Evolutionary conservation across 2,329 filamentous ascomycete species (phyloP), one percentile per base, ranked within the genome.

Genomic region (Phaeosphaeriaceae sp.): DNA sequence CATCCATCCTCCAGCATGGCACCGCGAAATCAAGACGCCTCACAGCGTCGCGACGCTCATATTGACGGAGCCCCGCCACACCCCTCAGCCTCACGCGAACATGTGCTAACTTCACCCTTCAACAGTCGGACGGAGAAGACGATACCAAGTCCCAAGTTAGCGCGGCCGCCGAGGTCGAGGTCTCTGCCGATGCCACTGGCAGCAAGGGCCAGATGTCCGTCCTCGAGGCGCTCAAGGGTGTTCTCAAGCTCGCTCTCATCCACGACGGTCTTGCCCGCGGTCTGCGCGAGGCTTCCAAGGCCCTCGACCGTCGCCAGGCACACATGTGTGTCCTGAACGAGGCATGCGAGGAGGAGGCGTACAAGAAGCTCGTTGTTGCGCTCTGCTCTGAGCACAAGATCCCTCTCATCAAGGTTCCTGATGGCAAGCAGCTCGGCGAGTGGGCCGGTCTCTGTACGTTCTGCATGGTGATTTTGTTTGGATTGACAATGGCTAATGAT

Each of bases 241-340:
- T 97, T 71, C 88, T 99, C 80, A 97, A 97, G 88, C 91, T 98
- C 81, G 91, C 95, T 68, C 91, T 99, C 77, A 97, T 98, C 90
- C 94, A 99, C 90, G 95, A 99, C 82, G 95, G 95, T 82, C 93
- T 99, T 76, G 95, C 95, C 80, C 93, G 95, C 77, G 95, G 95
- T 85, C 92, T 99, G 78, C 93, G 95, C 76, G 95, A 99, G 86
- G 95, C 95, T 70, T 93, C 91, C 86, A 99, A 99, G 89, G 94
- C 95, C 68, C 92, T 99, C 78, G 95, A 99, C 85, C 90, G 95
- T 80, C 93, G 95, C 80, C 92, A 99, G 86, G 95, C 95, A 62
- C 95, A 99, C 87, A 98, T 99, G 93, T 99, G 95, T 83, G 95
- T 99, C 74, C 90, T 99, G 77, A 99, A 99, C 89, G 95, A 99